phyloP scores from a whole-genome alignment of 805 yeast genomes.

The Cyberlindnera galapagoensis region DNA sequence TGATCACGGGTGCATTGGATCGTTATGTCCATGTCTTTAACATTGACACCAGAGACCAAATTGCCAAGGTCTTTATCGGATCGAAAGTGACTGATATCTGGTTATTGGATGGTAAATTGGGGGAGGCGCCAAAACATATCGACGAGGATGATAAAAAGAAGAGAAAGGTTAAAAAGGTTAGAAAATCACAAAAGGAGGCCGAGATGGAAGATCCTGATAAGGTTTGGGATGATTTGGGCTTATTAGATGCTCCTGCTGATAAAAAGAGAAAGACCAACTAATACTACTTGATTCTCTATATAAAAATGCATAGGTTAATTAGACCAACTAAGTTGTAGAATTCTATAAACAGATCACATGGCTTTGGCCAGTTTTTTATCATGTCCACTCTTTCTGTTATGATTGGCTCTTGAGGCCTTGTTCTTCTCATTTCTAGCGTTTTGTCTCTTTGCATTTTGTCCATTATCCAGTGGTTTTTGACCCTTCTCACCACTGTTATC shows the following conservation, averaged over 20 bases:
- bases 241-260: slow-evolving; percentile 11
- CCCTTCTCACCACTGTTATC: background rate
- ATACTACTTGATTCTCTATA: background rate
- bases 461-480: background rate
- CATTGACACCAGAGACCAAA: slow-evolving; percentile 44
- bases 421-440: slow-evolving; percentile 45
- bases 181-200: slow-evolving; percentile 29
- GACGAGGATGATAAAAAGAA: slow-evolving; percentile 23
- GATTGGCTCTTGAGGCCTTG: slow-evolving; percentile 55
- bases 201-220: slow-evolving; percentile 29
- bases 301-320: background rate
- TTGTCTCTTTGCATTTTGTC: slow-evolving; percentile 22
- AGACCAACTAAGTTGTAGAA: background rate
- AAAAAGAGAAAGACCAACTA: slow-evolving; percentile 14
- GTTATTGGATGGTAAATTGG: slow-evolving; percentile 39
- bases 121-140: slow-evolving; percentile 22
- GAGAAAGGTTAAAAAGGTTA: slow-evolving; percentile 30
- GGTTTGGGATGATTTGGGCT: slow-evolving; percentile 31
- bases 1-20: slow-evolving; percentile 82
- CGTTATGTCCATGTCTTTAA: slow-evolving; percentile 79
- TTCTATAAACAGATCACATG: slow-evolving; percentile 1
- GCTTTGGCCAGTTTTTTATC: slow-evolving; percentile 40
- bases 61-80: slow-evolving; percentile 70
- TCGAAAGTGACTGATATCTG: slow-evolving; percentile 55
- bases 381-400: slow-evolving; percentile 57